Evolutionary conservation across 2,329 filamentous ascomycete species (phyloP), one percentile per base, ranked within the genome.

Genomic region (Macroventuria anomochaeta): DNA sequence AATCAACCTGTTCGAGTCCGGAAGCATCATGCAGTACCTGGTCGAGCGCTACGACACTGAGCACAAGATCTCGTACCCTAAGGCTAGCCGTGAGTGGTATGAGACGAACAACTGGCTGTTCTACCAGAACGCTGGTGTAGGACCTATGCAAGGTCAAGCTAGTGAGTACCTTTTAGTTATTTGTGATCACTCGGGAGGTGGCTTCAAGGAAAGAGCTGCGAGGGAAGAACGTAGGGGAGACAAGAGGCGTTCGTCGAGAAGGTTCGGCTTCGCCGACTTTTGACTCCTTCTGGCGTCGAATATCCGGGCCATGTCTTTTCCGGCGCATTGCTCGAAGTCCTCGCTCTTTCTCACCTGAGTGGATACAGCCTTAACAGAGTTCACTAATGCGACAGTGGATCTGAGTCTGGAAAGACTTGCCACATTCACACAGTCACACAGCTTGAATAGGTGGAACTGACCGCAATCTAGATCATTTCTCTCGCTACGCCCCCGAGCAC

Each of bases 11-110:
- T 96, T 96, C 69, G 92, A 96, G 76, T 90, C 86, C 59, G 91
- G 90, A 52, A 85, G 88, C 59, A 95, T 96, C 70, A 80, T 96
- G 77, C 86, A 92, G 74, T 96, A 96, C 72, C 83, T 96, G 5
- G 85, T 89, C 15, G 88, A 92, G 46, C 84, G 86, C 55, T 96
- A 96, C 72, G 91, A 96, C 75, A 82, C 81, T 23, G 88, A 93
- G 46, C 79, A 95, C 80, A 93, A 91, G 78, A 84, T 96, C 55
- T 91, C 87, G 37, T 96, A 90, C 71, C 89, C 91, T 0, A 76
- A 76, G 18, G 91, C 86, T 11, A 84, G 85, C 6, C 80, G 86
- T 39, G 91, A 96, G 75, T 84, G 87, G 73, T 91, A 89, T 76
- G 90, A 96, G 75, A 83, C 85, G 70, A 90, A 85, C 69, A 93